These are phyloP conservation scores for Grifola frondosa DNA, from an alignment of 1,284 basidiomycete species.

Conservation along the genomic window DNA sequence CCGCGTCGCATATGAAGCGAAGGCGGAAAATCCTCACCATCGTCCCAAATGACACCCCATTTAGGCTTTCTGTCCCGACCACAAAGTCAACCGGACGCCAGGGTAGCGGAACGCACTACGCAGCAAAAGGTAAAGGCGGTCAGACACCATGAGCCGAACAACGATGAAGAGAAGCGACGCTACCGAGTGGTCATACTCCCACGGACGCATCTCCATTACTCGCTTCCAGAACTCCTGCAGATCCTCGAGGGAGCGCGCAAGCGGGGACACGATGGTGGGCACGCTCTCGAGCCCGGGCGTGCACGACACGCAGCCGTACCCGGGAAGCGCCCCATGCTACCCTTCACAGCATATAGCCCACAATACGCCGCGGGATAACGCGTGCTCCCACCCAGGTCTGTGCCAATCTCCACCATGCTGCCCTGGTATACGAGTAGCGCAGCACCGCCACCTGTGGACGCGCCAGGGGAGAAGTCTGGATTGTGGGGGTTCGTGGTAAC, in stretches of 20 bases:
- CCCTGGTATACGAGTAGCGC: constrained; percentile 72
- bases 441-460: constrained; percentile 74
- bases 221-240: constrained; percentile 36
- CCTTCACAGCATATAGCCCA: constrained; percentile 33
- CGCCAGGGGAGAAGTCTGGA: constrained; percentile 61
- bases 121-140: background rate
- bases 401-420: constrained; percentile 76
- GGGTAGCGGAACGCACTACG: constrained; percentile 52
- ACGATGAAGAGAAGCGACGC: constrained; percentile 8
- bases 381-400: constrained; percentile 73
- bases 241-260: constrained; percentile 33
- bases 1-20: background rate
- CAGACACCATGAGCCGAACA: background rate
- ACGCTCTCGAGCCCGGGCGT: constrained; percentile 55
- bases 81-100: constrained; percentile 50
- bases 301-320: constrained; percentile 46
- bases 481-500: constrained; percentile 71
- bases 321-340: constrained; percentile 46
- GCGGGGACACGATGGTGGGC: constrained; percentile 32
- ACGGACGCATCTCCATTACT: constrained; percentile 57
- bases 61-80: constrained; percentile 33
- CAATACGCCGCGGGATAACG: constrained; percentile 74
- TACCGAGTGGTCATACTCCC: constrained; percentile 62
- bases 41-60: constrained; percentile 57
- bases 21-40: constrained; percentile 34